Conservation (phyloP, 192 early-diverging fungal species). For the Linderina pennispora region DNA sequence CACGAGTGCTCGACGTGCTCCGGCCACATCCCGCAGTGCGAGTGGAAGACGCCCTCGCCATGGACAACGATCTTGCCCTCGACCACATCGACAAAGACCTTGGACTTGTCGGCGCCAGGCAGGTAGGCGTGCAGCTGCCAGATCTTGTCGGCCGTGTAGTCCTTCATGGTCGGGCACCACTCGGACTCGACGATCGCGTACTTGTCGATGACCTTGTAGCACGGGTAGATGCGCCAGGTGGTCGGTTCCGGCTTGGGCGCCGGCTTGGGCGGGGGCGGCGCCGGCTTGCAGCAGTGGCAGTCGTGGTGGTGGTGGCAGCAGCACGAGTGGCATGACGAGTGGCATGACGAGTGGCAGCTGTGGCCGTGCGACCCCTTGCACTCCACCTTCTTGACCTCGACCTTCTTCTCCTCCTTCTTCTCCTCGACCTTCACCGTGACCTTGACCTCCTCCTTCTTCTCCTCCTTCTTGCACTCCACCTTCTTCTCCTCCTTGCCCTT, state of each 20-base stretch:
- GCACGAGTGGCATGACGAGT: constrained; percentile 7
- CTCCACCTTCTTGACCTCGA: constrained; percentile 9
- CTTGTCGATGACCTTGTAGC: constrained; percentile 39
- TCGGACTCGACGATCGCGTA: constrained; percentile 25
- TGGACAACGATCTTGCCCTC: constrained; percentile 32
- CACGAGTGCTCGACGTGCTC: constrained; percentile 45
- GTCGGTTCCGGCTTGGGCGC: constrained; percentile 23
- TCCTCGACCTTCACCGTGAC: too few species aligned
- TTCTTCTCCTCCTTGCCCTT: constrained; percentile 21
- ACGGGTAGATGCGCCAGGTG: constrained; percentile 40
- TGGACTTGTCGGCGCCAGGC: constrained; percentile 40
- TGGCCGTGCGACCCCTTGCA: constrained; percentile 3
- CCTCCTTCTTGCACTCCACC: constrained; percentile 7
- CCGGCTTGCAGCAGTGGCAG: constrained; percentile 9
- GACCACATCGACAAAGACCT: constrained; percentile 38
- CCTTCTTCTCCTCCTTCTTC: too few species aligned
- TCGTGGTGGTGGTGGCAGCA: constrained; percentile 11
- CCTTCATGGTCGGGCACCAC: constrained; percentile 43
- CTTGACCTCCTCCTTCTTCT: not conserved
- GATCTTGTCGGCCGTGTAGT: constrained; percentile 42
- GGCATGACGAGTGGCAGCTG: constrained; percentile 13
- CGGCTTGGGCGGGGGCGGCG: constrained; percentile 14
- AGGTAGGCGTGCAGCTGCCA: constrained; percentile 48
- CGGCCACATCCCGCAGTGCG: constrained; percentile 47
- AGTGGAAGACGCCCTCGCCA: constrained; percentile 44